Base-by-base conservation (phyloP, 2,329 filamentous ascomycete genomes). In the Fusarium albidum region DNA sequence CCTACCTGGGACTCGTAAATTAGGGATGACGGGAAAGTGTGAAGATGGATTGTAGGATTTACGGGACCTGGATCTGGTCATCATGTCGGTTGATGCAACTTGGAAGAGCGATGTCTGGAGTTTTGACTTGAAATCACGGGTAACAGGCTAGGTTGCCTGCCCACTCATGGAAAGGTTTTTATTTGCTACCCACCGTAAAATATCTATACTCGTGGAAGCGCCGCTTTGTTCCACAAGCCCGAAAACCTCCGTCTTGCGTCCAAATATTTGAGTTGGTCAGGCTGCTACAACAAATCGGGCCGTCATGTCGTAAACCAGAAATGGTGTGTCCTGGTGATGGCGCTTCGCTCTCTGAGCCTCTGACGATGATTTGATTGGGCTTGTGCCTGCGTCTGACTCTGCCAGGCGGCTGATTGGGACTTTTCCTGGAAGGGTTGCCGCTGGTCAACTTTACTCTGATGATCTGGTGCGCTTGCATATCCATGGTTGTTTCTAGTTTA, bases 1-100 rank as follows among this genome's bases (percentile, higher is more conserved):
- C 71, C 75, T 46, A 75, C 73, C 48, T 68, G 70, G 64, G 67
- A 70, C 32, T 68, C 72, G 59, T 72, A 68, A 67, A 54, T 44
- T 11, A 27, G 14, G 11, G 14, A 45, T 15, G 12, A 10, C 7
- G n/a, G n/a, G 21, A 47, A 29, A 15, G 12, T 27, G 34, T 18
- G 33, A 31, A 33, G 34, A 34, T 48, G 31, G 13, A 31, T 37
- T 57, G 43, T 58, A 53, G 47, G 43, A 55, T 58, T 55, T 65
- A 39, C 31, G 48, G 38, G 47, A 51, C 45, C 44, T 48, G 44
- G 37, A 63, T 52, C 54, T 58, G 49, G 55, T 63, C 57, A 52
- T 55, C 47, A 62, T 47, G 32, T 51, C 33, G 26, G 35, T 51
- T 44, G 49, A 61, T 57, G 44, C 32, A 21, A 56, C 44, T 42